Evolutionary conservation across 2,329 filamentous ascomycete species (phyloP).

Genomic region (Penicillium sp.): DNA sequence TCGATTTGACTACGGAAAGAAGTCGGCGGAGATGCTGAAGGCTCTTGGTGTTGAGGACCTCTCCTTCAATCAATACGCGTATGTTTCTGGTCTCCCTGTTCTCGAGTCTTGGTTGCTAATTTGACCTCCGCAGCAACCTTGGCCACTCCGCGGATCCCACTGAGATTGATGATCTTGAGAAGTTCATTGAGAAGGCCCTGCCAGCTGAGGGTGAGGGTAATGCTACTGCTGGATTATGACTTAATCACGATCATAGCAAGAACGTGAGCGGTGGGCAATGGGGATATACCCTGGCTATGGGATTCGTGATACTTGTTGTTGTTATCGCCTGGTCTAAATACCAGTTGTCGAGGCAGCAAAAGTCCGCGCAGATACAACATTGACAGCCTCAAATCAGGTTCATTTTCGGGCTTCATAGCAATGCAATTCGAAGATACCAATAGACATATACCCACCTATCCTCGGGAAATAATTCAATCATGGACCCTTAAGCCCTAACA

Average conservation of each 20-base stretch:
- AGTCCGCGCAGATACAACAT: constrained; percentile 1
- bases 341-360: not conserved
- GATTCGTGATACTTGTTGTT: constrained; percentile 26
- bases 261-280: constrained; percentile 4
- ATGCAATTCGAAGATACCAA: not conserved
- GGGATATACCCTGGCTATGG: constrained; percentile 23
- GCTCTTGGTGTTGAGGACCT: constrained; percentile 67
- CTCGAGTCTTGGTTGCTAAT: constrained; percentile 8
- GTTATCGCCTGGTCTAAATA: constrained; percentile 24
- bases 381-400: not conserved
- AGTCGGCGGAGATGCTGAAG: constrained; percentile 66
- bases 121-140: constrained; percentile 55
- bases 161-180: constrained; percentile 80
- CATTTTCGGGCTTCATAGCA: not conserved
- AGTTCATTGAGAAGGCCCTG: constrained; percentile 56
- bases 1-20: constrained; percentile 64
- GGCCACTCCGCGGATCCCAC: constrained; percentile 72
- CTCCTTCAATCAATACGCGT: constrained; percentile 73
- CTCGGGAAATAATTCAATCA: not conserved
- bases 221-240: constrained; percentile 36
- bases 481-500: constrained; percentile 5
- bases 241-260: constrained; percentile 18
- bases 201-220: constrained; percentile 45
- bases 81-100: constrained; percentile 35
- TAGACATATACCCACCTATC: not conserved